Base-by-base conservation (phyloP, 225 moss, liverwort and hornwort species). In the Physcomitrium patens region DNA sequence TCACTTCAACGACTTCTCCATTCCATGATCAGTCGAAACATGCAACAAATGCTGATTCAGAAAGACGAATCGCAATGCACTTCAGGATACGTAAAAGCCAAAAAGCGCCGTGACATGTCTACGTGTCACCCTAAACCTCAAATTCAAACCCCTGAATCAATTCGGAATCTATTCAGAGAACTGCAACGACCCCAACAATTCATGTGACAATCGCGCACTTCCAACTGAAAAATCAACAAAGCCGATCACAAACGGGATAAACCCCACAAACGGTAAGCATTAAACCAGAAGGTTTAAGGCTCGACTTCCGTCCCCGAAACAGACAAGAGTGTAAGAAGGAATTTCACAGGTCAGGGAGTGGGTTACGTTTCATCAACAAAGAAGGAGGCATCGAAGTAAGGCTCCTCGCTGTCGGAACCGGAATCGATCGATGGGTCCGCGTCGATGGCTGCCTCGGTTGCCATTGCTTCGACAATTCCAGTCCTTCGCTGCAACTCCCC, bases 351-450 rank as follows among this genome's bases (percentile, higher is more conserved):
- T 7, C 24, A 31, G 6, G 8, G 52, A 67, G 45, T 8, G 61
- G 17, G 46, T 67, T 51, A 88, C 88, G 71, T 37, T 59, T 88
- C 88, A 15, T 88, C 88, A 0, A 88, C 26, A 66, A 88, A 88
- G 63, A 88, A 85, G 0, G 88, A 85, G 14, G 85, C 83, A 54
- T 42, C 82, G 57, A 88, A 81, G 66, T 67, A 85, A 14, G 45
- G 7, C 0, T 85, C 88, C 23, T 88, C 88, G 58, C 74, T 77
- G 68, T 80, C 85, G 10, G 63, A 62, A 54, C 46, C 9, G 7
- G 77, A 54, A 58, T 63, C 53, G 14, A 17, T 19, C 77, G 79
- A 56, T 37, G 31, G 31, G 31, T 37, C 31, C 31, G 31, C 5
- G 2, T 37, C 2, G 3, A 55, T 6, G 20, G 65, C 73, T 8